A percentile compares a stretch with the other conserved stretches of the same genome.
Evolutionary conservation across 2,329 filamentous ascomycete species (phyloP).

Genomic region (Neophaeococcomyces aloes): DNA sequence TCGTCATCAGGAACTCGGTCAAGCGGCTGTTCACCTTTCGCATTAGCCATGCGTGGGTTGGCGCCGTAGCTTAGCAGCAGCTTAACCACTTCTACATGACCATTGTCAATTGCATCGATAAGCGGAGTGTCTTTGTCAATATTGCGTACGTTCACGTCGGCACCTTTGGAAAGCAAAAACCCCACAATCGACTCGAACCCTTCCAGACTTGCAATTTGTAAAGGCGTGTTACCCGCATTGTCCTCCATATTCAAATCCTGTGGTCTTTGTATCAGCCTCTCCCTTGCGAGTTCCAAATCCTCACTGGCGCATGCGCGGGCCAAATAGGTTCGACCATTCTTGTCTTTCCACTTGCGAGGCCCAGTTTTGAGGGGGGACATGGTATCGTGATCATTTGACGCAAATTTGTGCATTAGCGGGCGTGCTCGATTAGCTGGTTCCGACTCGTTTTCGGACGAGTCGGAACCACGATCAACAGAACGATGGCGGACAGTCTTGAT

Average conservation of each 20-base stretch:
- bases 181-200: conserved; percentile 80
- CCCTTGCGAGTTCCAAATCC: conserved; percentile 67
- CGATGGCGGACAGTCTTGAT: conserved; percentile 34
- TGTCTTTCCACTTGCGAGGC: conserved; percentile 80
- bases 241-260: conserved; percentile 84
- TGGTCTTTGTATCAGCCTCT: conserved; percentile 63
- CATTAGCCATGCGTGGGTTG: conserved; percentile 81
- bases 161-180: conserved; percentile 73
- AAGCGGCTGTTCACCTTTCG: conserved; percentile 83
- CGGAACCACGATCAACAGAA: conserved; percentile 33
- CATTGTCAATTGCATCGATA: conserved; percentile 93
- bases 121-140: conserved; percentile 83
- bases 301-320: conserved; percentile 84
- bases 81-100: conserved; percentile 77
- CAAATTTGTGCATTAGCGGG: conserved; percentile 29
- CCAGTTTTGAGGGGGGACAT: conserved; percentile 56
- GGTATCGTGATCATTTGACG: conserved; percentile 34
- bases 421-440: conserved; percentile 31
- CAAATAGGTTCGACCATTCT: conserved; percentile 80
- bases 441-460: conserved; percentile 25
- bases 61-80: conserved; percentile 76
- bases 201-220: conserved; percentile 85
- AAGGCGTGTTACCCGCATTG: conserved; percentile 89
- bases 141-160: conserved; percentile 68
- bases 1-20: conserved; percentile 67